Percentiles rank a stretch among this genome's conserved stretches.
These are phyloP conservation scores for Gymnopus androsaceus DNA, from an alignment of 1,284 basidiomycete species.

Conservation along the genomic window DNA sequence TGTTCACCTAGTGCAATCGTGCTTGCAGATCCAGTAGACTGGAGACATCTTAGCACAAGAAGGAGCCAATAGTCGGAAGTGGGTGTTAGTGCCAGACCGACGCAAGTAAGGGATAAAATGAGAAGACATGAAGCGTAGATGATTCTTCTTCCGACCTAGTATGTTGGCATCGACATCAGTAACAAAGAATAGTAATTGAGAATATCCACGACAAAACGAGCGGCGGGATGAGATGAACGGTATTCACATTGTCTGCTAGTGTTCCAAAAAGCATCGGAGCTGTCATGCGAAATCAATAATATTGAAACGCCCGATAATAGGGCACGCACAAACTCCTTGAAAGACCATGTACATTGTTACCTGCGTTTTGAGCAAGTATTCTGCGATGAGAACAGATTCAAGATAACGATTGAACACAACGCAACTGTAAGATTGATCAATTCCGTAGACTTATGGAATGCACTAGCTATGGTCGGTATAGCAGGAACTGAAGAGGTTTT, in stretches of 20 bases:
- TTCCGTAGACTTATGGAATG: conserved; percentile 65
- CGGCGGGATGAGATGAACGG: conserved; percentile 20
- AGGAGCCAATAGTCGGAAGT: conserved; percentile 62
- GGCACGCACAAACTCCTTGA: conserved; percentile 59
- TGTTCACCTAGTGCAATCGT: conserved; percentile 58
- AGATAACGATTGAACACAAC: not conserved
- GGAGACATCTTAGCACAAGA: conserved; percentile 61
- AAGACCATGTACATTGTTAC: conserved; percentile 79
- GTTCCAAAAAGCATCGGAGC: conserved; percentile 67
- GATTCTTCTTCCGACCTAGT: conserved; percentile 49
- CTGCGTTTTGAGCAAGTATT: not conserved
- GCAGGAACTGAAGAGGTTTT: conserved; percentile 6
- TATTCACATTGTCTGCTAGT: conserved; percentile 44
- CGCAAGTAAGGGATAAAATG: conserved; percentile 53
- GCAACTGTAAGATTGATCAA: conserved; percentile 70
- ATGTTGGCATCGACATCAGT: no score
- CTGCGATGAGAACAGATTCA: not conserved
- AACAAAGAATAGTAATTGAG: no score
- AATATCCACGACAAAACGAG: no score
- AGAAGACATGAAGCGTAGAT: conserved; percentile 55
- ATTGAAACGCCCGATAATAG: not conserved
- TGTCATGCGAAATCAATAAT: conserved; percentile 24
- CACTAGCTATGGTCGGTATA: conserved; percentile 64
- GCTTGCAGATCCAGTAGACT: conserved; percentile 57
- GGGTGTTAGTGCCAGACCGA: conserved; percentile 63